These are phyloP conservation scores for Penicillium turbatum DNA, from an alignment of 495 filamentous ascomycete genomes.

Conservation along the genomic window DNA sequence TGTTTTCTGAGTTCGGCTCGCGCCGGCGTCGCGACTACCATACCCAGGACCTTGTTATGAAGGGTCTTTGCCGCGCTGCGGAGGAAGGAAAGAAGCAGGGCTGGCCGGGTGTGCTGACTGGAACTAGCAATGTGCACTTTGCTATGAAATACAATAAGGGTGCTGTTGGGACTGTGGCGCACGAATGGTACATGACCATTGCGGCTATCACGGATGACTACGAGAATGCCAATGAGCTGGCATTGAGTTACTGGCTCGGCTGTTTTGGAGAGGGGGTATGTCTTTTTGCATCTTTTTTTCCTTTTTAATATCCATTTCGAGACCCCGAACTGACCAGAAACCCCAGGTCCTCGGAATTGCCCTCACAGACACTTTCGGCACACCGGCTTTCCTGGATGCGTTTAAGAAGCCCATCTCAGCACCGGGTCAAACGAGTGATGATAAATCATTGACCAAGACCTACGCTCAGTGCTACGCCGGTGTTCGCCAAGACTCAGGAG, in stretches of 20 bases:
- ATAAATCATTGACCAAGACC: conserved; percentile 34
- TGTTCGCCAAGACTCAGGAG: conserved; percentile 91
- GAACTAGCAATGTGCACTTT: conserved; percentile 95
- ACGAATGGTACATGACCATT: conserved; percentile 99
- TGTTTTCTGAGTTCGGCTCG: conserved; percentile 92
- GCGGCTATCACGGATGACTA: conserved; percentile 90
- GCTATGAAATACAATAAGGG: conserved; percentile 82
- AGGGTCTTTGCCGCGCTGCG: conserved; percentile 70
- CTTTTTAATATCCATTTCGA: background rate
- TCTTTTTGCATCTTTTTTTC: background rate
- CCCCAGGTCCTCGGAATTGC: conserved; percentile 77
- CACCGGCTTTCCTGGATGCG: conserved; percentile 78
- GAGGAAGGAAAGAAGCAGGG: conserved; percentile 59
- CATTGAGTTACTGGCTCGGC: conserved; percentile 78
- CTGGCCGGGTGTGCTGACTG: conserved; percentile 66
- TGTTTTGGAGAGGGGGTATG: conserved; percentile 82
- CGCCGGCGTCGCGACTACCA: conserved; percentile 85
- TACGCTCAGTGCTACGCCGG: conserved; percentile 87
- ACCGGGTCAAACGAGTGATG: conserved; percentile 13
- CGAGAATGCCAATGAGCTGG: conserved; percentile 72
- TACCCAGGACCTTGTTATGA: conserved; percentile 88
- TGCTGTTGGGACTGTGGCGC: conserved; percentile 90
- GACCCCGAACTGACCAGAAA: conserved; percentile 1
- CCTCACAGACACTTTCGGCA: conserved; percentile 97
- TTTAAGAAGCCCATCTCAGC: conserved; percentile 60